phyloP scores from a whole-genome alignment of 2,329 filamentous ascomycete genomes.

The Aspergillus caelatus region DNA sequence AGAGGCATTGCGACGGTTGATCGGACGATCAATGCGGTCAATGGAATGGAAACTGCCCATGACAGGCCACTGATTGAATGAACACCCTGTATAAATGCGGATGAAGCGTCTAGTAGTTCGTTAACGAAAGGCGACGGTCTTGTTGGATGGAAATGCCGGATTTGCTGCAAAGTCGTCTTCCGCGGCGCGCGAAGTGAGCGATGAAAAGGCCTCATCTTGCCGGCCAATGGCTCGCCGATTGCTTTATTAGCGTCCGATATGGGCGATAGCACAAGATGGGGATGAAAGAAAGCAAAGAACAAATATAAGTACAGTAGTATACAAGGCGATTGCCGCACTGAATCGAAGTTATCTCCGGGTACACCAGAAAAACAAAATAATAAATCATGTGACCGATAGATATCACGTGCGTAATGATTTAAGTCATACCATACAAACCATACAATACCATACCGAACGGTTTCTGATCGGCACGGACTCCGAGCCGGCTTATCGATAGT shows the following conservation, averaged over 20 bases:
- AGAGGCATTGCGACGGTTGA: slow-evolving; percentile 51
- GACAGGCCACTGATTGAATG: slow-evolving; percentile 53
- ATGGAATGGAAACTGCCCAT: slow-evolving; percentile 59
- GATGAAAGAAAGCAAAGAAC: neutral
- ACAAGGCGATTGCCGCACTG: neutral
- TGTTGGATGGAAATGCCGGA: slow-evolving; percentile 56
- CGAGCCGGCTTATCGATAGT: slow-evolving; percentile 18
- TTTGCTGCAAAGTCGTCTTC: slow-evolving; percentile 24
- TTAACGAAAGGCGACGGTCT: slow-evolving; percentile 46
- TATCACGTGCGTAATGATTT: neutral
- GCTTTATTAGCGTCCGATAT: neutral
- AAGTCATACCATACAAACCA: neutral
- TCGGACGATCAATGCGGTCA: slow-evolving; percentile 57
- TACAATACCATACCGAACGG: neutral
- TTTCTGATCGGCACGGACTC: neutral
- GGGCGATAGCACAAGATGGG: neutral
- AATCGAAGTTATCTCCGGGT: neutral
- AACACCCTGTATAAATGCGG: slow-evolving; percentile 53
- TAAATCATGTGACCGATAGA: neutral
- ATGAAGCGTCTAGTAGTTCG: slow-evolving; percentile 46
- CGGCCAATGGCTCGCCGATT: neutral
- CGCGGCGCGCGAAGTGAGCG: slow-evolving; percentile 12
- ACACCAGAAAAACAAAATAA: neutral
- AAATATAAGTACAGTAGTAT: neutral
- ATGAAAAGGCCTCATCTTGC: slow-evolving; percentile 19